Conservation (phyloP, 2,329 filamentous ascomycete species). For the Talaromyces sp. region DNA sequence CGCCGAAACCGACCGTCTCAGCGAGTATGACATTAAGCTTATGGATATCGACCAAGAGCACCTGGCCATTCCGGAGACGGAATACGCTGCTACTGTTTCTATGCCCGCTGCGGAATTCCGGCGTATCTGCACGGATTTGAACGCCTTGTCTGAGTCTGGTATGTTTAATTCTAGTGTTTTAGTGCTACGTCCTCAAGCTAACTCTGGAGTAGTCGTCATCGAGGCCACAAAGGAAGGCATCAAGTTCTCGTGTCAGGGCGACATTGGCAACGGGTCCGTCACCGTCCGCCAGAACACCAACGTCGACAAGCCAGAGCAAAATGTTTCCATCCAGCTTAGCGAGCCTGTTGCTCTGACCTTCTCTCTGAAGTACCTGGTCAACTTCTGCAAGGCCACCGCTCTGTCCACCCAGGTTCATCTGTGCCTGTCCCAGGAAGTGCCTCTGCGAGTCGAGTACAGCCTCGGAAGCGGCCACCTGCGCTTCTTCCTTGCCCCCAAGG, state of each 20-base stretch:
- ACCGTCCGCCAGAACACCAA: constrained; percentile 84
- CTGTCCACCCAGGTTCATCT: constrained; percentile 81
- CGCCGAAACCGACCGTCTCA: constrained; percentile 78
- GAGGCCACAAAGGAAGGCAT: constrained; percentile 96
- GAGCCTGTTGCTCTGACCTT: constrained; percentile 95
- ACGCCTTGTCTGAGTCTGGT: constrained; percentile 93
- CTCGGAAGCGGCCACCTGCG: constrained; percentile 82
- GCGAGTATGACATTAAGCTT: constrained; percentile 99
- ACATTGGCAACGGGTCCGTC: constrained; percentile 93
- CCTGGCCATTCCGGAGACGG: constrained; percentile 96
- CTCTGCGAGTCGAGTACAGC: constrained; percentile 87
- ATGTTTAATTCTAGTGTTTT: constrained; percentile 21
- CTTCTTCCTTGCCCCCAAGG: constrained; percentile 98
- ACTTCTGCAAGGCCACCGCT: constrained; percentile 97
- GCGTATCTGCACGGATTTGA: constrained; percentile 89
- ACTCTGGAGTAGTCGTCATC: constrained; percentile 65
- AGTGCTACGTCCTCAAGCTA: neutral
- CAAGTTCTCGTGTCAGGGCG: constrained; percentile 88
- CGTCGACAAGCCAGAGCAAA: constrained; percentile 80
- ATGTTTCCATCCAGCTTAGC: constrained; percentile 82
- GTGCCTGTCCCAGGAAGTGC: constrained; percentile 92
- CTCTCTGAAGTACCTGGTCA: constrained; percentile 98
- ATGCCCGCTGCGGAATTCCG: constrained; percentile 90
- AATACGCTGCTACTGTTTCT: constrained; percentile 84
- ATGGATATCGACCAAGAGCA: constrained; percentile 99